Conservation (phyloP, 495 filamentous ascomycete genomes). For the Lasiosphaeria miniovina region DNA sequence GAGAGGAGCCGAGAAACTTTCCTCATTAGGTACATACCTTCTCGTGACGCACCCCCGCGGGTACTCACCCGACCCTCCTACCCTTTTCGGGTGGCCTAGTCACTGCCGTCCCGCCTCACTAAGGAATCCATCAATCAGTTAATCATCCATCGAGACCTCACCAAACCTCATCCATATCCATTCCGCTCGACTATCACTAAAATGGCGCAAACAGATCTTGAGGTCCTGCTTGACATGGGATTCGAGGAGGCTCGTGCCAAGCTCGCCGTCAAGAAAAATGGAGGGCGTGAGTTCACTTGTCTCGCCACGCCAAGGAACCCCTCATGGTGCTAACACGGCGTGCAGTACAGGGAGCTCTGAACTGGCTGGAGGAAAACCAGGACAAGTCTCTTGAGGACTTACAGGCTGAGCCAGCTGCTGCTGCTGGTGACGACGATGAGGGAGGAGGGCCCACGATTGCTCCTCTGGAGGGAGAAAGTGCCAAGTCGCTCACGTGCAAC, state of each 20-base stretch:
- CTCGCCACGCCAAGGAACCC: neutral
- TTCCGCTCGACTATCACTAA: slow-evolving; percentile 18
- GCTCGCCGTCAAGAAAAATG: slow-evolving; percentile 75
- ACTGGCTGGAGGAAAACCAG: slow-evolving; percentile 90
- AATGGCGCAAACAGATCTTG: slow-evolving; percentile 70
- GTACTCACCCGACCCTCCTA: no score
- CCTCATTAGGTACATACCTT: neutral
- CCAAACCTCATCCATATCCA: neutral
- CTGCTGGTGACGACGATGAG: slow-evolving; percentile 50
- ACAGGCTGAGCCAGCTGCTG: slow-evolving; percentile 21
- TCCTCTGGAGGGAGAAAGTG: slow-evolving; percentile 56
- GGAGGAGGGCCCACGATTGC: slow-evolving; percentile 49
- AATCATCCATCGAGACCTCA: no score
- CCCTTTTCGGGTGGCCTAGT: no score
- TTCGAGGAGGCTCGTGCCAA: slow-evolving; percentile 79
- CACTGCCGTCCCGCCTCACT: no score
- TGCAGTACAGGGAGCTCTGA: slow-evolving; percentile 80
- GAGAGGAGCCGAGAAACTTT: neutral
- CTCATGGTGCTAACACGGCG: slow-evolving; percentile 10
- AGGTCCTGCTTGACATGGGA: slow-evolving; percentile 89
- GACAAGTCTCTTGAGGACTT: slow-evolving; percentile 80
- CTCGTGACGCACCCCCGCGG: no score
- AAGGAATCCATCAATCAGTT: no score
- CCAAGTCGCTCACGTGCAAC: slow-evolving; percentile 66
- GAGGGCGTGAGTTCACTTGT: slow-evolving; percentile 58